Evolutionary conservation across 2,329 filamentous ascomycete species (phyloP).

Genomic region (Epichloe bromicola): DNA sequence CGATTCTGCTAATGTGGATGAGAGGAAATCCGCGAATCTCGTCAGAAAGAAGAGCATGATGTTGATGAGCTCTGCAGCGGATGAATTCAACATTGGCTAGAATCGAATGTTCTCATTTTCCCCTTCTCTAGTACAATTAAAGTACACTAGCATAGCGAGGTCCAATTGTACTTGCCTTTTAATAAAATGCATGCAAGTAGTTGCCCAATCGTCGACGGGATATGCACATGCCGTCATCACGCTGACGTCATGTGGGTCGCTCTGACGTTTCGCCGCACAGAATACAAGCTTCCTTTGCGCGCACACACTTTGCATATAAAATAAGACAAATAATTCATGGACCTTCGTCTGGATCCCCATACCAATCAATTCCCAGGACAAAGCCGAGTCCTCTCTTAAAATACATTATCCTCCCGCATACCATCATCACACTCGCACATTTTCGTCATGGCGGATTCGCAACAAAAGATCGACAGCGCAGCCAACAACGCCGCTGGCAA

Average conservation of each 20-base stretch:
- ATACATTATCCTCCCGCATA: too few relatives aligned
- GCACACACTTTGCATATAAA: not conserved
- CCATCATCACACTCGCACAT: slow-evolving; percentile 4
- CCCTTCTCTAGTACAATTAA: too few relatives aligned
- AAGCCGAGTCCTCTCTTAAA: not conserved
- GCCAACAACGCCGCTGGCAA: slow-evolving; percentile 2
- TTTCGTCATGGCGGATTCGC: slow-evolving; percentile 5
- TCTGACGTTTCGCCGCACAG: not conserved
- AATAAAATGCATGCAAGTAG: too few relatives aligned
- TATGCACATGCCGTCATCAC: not conserved
- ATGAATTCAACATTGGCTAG: slow-evolving; percentile 57
- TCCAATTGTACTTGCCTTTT: not conserved
- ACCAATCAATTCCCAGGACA: not conserved
- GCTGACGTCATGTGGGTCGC: slow-evolving; percentile 5
- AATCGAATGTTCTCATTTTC: not conserved
- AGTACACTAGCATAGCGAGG: not conserved
- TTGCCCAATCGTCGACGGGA: not conserved
- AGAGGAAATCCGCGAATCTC: slow-evolving; percentile 26
- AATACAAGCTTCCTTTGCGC: not conserved
- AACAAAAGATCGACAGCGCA: slow-evolving; percentile 2
- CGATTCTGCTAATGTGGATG: slow-evolving; percentile 13
- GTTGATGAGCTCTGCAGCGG: slow-evolving; percentile 49
- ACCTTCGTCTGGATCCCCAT: too few relatives aligned
- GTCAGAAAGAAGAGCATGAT: slow-evolving; percentile 50
- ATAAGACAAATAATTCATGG: not conserved